Conservation (phyloP, 441 rosid genomes). For the Syzygium malaccense region DNA sequence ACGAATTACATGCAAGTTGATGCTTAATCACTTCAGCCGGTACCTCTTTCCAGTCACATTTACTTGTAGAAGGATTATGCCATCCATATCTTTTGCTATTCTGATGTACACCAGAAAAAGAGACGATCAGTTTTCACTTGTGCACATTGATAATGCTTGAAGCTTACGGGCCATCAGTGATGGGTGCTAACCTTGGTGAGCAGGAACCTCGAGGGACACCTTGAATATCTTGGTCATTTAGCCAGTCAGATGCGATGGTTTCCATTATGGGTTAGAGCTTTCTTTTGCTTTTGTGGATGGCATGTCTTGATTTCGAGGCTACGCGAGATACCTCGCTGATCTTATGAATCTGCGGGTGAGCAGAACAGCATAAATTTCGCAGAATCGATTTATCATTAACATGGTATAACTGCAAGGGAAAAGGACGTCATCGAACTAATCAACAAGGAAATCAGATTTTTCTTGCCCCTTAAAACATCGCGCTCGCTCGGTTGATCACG, state of each 20-base stretch:
- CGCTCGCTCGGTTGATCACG: background rate
- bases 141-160: background rate
- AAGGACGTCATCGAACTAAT: background rate
- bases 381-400: background rate
- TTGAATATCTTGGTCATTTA: no score
- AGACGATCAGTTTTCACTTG: background rate
- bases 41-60: background rate
- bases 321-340: background rate
- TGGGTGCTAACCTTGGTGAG: background rate
- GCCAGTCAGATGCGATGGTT: background rate
- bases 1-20: background rate
- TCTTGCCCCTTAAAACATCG: background rate
- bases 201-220: background rate
- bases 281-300: background rate
- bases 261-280: background rate
- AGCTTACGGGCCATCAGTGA: background rate
- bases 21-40: background rate
- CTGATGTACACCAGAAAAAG: background rate
- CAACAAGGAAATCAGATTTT: background rate
- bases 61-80: background rate
- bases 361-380: background rate
- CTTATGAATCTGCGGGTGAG: background rate
- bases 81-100: background rate
- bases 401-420: background rate
- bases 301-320: background rate